A percentile compares a stretch with the other conserved stretches of the same genome.
Evolutionary conservation across 768 basidiomycete species (phyloP).

Genomic region (Termitomyces sp.): DNA sequence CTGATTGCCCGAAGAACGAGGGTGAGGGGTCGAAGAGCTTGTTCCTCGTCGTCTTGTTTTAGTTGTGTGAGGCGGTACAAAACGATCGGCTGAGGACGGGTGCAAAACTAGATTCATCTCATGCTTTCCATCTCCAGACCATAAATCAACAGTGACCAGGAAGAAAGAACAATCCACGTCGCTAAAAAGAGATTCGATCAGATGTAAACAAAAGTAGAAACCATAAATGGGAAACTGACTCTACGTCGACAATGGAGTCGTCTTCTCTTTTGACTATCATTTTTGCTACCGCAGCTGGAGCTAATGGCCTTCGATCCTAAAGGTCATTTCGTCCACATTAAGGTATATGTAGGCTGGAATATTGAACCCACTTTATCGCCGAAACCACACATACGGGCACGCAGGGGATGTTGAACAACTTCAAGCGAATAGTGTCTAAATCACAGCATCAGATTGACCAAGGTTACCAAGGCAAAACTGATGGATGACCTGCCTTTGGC

Average conservation of each 20-base stretch:
- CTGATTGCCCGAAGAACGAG: conserved; percentile 39
- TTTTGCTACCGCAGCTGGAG: conserved; percentile 86
- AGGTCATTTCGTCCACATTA: conserved; percentile 15
- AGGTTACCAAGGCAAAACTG: not conserved
- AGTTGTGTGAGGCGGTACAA: conserved; percentile 47
- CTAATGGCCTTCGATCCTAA: conserved; percentile 89
- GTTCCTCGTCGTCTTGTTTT: conserved; percentile 43
- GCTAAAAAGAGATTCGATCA: conserved; percentile 34
- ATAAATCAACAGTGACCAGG: conserved; percentile 88
- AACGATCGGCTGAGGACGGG: conserved; percentile 76
- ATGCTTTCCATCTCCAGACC: conserved; percentile 77
- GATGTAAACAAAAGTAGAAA: conserved; percentile 1
- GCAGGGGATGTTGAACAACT: conserved; percentile 82
- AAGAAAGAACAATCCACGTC: conserved; percentile 88
- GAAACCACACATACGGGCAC: conserved; percentile 95
- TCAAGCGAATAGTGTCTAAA: conserved; percentile 78
- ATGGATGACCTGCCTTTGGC: conserved; percentile 47
- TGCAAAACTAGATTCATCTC: conserved; percentile 91
- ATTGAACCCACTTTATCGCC: conserved; percentile 76
- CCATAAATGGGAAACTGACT: conserved; percentile 50
- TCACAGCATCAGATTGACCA: conserved; percentile 12
- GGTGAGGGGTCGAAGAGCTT: conserved; percentile 31
- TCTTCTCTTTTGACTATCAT: conserved; percentile 73
- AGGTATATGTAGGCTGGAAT: conserved; percentile 16
- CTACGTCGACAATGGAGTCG: conserved; percentile 64